Evolutionary conservation across 257 asterid genomes (phyloP).

Genomic region (Haberlea rhodopensis): DNA sequence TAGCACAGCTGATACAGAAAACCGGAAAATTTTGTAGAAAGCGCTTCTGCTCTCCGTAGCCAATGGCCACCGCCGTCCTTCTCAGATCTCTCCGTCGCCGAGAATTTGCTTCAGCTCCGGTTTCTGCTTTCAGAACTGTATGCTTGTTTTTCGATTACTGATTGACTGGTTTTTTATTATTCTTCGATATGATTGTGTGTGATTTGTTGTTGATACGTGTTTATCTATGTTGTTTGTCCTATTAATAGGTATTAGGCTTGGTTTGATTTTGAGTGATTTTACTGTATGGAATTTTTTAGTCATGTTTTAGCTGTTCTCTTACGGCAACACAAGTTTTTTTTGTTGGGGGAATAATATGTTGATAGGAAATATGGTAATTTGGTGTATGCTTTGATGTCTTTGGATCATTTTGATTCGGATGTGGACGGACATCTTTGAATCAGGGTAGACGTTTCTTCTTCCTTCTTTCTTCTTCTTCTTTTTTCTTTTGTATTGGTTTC

Average conservation of each 20-base stretch:
- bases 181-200: not conserved
- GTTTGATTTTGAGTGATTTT: not conserved
- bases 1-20: constrained; percentile 9
- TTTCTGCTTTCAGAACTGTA: constrained; percentile 48
- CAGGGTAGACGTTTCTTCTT: not conserved
- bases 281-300: no score
- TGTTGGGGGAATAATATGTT: no score
- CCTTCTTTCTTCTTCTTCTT: not conserved
- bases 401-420: not conserved
- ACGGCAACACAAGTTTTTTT: no score
- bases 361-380: no score
- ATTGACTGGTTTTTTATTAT: not conserved
- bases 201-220: not conserved
- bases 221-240: not conserved
- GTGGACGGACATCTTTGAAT: not conserved
- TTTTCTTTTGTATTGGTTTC: not conserved
- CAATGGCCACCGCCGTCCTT: constrained; percentile 60
- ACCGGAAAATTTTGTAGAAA: not conserved
- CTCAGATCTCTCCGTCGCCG: constrained; percentile 66
- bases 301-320: no score
- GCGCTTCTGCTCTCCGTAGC: not conserved
- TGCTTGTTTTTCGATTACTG: constrained; percentile 8
- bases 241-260: no score
- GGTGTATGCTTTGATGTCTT: not conserved
- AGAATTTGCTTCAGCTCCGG: constrained; percentile 43